Conservation (phyloP, 1,139 yeast species). For the Saccharomyces hybrid region DNA sequence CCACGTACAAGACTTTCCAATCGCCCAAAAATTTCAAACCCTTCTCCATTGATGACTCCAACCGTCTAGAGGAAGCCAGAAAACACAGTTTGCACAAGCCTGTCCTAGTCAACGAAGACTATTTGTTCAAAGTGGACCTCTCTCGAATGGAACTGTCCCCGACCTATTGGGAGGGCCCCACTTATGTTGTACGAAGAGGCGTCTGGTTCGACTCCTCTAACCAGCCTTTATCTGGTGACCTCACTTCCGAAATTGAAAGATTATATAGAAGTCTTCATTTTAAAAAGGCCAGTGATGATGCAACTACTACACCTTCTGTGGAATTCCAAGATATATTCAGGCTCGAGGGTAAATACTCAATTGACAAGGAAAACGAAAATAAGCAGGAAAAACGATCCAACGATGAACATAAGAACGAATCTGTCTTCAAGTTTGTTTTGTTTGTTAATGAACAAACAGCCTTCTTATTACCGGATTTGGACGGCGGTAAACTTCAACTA, state of each 20-base stretch:
- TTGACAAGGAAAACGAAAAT: conserved; percentile 11
- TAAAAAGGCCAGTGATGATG: conserved; percentile 26
- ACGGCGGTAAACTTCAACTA: conserved; percentile 33
- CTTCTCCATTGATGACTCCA: conserved; percentile 59
- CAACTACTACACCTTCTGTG: conserved; percentile 4
- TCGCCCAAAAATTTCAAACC: conserved; percentile 61
- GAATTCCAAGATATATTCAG: conserved; percentile 5
- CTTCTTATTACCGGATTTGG: conserved; percentile 33
- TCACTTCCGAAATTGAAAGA: conserved; percentile 55
- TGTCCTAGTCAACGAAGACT: conserved; percentile 74
- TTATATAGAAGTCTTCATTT: conserved; percentile 35
- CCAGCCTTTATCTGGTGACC: conserved; percentile 46
- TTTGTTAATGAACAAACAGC: conserved; percentile 35
- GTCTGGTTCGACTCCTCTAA: conserved; percentile 69
- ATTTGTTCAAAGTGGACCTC: conserved; percentile 65
- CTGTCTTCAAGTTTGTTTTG: conserved; percentile 28
- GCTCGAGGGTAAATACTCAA: conserved; percentile 20
- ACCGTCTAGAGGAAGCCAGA: conserved; percentile 43
- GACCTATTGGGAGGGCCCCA: conserved; percentile 85
- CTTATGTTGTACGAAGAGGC: conserved; percentile 77
- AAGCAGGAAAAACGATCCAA: conserved; percentile 10
- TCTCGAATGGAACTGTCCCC: conserved; percentile 50
- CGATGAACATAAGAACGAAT: neutral
- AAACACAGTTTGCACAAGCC: conserved; percentile 5
- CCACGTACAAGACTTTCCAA: conserved; percentile 37